Evolutionary conservation across 2,329 filamentous ascomycete genomes (phyloP).

Genomic region (Diplocarpon mali): DNA sequence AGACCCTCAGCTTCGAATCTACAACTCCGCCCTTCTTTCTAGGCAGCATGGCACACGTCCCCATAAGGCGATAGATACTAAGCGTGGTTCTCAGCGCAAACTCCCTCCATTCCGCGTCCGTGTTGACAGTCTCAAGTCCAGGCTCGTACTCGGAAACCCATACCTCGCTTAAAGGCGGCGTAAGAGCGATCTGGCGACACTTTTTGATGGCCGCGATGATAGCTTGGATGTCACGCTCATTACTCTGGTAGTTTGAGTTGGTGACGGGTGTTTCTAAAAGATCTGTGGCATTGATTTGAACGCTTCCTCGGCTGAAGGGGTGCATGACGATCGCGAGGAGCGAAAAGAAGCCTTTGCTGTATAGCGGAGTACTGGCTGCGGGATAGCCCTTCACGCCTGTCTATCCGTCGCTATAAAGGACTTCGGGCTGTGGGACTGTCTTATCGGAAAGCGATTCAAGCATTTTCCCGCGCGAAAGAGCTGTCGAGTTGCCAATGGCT

Average conservation of each 20-base stretch:
- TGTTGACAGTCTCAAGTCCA: constrained; percentile 11
- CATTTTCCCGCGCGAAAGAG: constrained; percentile 31
- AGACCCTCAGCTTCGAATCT: constrained; percentile 14
- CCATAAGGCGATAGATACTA: constrained; percentile 13
- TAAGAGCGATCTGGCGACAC: constrained; percentile 11
- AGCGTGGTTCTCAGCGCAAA: constrained; percentile 9
- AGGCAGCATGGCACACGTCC: constrained; percentile 19
- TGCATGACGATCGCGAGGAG: constrained; percentile 43
- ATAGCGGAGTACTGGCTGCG: constrained; percentile 7
- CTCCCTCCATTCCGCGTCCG: constrained; percentile 10
- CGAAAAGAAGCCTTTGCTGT: constrained; percentile 14
- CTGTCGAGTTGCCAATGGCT: constrained; percentile 23
- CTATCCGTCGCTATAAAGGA: constrained; percentile 34
- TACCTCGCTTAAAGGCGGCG: constrained; percentile 10
- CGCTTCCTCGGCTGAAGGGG: constrained; percentile 44
- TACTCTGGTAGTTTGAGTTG: constrained; percentile 41
- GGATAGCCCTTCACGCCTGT: constrained; percentile 28
- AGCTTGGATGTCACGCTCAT: constrained; percentile 38
- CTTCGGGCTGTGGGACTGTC: constrained; percentile 16
- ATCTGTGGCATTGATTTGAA: constrained; percentile 39
- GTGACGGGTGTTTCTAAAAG: constrained; percentile 34
- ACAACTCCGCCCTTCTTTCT: constrained; percentile 15
- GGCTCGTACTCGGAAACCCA: constrained; percentile 20
- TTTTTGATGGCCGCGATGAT: constrained; percentile 14
- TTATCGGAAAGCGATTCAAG: constrained; percentile 30